phyloP scores from a whole-genome alignment of 371 early-diverging fungal species.

The Funneliformis caledonium region DNA sequence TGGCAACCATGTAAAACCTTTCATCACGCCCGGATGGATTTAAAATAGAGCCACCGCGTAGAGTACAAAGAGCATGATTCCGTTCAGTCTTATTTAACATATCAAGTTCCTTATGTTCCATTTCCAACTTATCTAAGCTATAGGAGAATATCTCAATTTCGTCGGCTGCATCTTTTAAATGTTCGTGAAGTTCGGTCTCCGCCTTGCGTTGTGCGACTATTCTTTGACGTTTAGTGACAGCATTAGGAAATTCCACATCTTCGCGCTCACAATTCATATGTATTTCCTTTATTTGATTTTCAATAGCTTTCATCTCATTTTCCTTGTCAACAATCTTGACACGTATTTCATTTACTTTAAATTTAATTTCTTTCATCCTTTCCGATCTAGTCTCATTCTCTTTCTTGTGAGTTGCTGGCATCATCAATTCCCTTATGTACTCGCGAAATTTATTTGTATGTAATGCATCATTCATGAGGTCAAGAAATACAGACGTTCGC shows the following conservation, averaged over 20 bases:
- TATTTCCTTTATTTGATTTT: neutral
- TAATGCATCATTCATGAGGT: neutral
- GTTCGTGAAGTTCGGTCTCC: neutral
- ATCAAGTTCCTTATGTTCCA: neutral
- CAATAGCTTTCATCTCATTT: neutral
- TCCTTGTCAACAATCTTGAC: neutral
- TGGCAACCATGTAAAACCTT: neutral
- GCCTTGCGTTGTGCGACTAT: neutral
- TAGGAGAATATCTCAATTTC: neutral
- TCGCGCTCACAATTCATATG: no score
- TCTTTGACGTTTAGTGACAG: neutral
- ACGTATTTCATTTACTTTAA: neutral
- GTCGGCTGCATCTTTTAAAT: neutral
- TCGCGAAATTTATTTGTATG: neutral
- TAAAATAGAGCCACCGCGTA: neutral
- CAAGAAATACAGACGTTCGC: neutral
- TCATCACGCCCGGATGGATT: neutral
- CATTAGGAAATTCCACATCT: neutral
- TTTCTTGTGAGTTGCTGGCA: neutral
- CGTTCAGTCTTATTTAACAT: constrained; percentile 5
- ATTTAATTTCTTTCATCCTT: neutral
- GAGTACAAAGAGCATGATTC: neutral
- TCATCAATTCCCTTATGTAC: neutral
- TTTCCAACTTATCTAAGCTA: neutral
- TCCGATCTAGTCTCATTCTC: neutral